Base-by-base conservation (phyloP, 305 asterid species). In the Lippia alba region DNA sequence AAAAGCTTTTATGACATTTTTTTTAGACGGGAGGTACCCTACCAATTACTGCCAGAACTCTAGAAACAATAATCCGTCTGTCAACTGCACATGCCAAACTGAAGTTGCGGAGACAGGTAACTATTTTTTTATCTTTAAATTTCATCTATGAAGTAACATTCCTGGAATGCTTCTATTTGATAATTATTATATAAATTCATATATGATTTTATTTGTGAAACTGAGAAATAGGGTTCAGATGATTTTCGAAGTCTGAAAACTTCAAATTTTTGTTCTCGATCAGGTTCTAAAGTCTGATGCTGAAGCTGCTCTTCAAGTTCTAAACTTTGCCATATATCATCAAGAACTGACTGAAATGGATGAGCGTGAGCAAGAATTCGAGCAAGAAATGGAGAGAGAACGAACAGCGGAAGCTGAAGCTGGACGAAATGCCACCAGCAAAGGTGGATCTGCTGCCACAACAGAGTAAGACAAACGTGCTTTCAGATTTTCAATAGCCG, bases 311-410 rank as follows among this genome's bases (percentile, higher is more conserved):
- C 96, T 94, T 80, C 91, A 84, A 86, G 94, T 94, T 87, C 85
- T 94, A 15, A 91, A 94, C 84, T 94, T 94, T 71, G 98, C 99
- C 40, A 94, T 94, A 81, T 90, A 94, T 80, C 99, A 94, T 84
- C 97, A 92, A 86, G 98, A 94, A 86, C 91, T 92, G 73, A 94
- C 77, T 78, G 99, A 92, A 70, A 94, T 94, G 99, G 98, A 94
- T 82, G 98, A 87, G 84, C 84, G 98, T 16, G 98, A 94, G 67
- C 85, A 86, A 49, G 96, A 82, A 69, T 74, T 76, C 59, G 73
- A 81, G 41, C 41, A 79, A 72, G 96, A 90, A 79, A 63, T 67
- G 76, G 94, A 85, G 74, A 83, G 82, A 65, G 82, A 89, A 40
- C 81, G 74, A 41, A 70, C 66, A 72, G 77, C 82, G 56, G 89